Evolutionary conservation across 306 rosid genomes (phyloP), one percentile per base, ranked within the genome.

Genomic region (Trifolium fragiferum): DNA sequence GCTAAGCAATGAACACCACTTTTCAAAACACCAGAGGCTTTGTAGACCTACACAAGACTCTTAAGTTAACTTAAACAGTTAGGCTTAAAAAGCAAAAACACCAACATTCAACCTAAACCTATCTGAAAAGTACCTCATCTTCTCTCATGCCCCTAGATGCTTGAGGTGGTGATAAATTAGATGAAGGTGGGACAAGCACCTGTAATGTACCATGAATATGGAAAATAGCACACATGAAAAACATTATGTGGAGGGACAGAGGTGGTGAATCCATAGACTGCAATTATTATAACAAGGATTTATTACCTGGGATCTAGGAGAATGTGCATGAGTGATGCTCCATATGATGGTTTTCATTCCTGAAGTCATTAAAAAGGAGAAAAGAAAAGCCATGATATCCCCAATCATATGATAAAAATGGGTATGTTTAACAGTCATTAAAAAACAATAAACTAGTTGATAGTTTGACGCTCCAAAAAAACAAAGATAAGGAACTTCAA

Each of bases 291-390:
- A 68, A 60, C 65, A 27, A n/a, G n/a, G 40, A 70, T 74, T 71
- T 66, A 78, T 60, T 78, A 95, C 99, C 96, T 95, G 99, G 53
- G 96, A 82, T 70, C 97, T 89, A 18, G 97, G 96, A 78, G 92
- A 85, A 81, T 94, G 96, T 21, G 99, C 97, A 84, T 95, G 97
- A 66, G 98, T 95, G 78, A 95, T 95, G 81, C 98, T 95, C 98
- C 98, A 95, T 86, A 95, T 85, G 81, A 92, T 95, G 53, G 99
- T 95, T 88, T 95, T 95, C 99, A 95, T 95, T 89, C 99, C 99
- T 95, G 87, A 76, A 77, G 50, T 64, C 32, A 46, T n/a, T 38
- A 41, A 73, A 33, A 61, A 62, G 8, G 10, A 14, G n/a, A 11
- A 50, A 68, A 68, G 12, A n/a, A 49, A 46, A 73, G 47, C 23